Evolutionary conservation across 352 stramenopile genomes (phyloP).

Genomic region (Pythium myriotylum): DNA sequence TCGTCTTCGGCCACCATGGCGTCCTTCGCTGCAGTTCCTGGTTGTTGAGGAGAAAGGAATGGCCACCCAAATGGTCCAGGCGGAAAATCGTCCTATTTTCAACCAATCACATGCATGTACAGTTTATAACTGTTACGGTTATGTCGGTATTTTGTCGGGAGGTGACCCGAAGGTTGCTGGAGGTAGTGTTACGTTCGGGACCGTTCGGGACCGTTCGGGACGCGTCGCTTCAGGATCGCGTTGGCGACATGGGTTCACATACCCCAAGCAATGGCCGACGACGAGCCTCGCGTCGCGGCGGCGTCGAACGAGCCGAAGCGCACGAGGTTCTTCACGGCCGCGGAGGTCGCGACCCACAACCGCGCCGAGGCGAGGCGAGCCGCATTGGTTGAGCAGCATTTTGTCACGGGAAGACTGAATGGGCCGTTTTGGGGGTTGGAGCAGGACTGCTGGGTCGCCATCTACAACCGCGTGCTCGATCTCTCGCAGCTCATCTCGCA

Average conservation of each 20-base stretch:
- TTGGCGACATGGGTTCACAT: constrained; percentile 22
- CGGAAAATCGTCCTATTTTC: too few relatives aligned
- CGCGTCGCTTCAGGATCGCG: constrained; percentile 20
- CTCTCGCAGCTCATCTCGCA: constrained; percentile 74
- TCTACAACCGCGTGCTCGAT: constrained; percentile 82
- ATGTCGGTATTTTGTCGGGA: too few relatives aligned
- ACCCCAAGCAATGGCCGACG: constrained; percentile 7
- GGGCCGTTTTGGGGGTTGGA: too few relatives aligned
- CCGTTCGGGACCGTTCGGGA: constrained; percentile 9
- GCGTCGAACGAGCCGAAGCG: constrained; percentile 2
- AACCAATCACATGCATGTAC: background rate
- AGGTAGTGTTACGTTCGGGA: too few relatives aligned
- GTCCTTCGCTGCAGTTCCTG: background rate
- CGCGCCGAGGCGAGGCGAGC: constrained; percentile 46
- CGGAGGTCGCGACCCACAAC: constrained; percentile 86
- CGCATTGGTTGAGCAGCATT: constrained; percentile 18
- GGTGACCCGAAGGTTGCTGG: too few relatives aligned
- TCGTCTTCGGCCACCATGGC: constrained; percentile 22
- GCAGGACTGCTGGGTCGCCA: constrained; percentile 79
- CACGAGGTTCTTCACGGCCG: constrained; percentile 70
- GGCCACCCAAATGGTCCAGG: background rate
- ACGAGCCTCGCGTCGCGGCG: constrained; percentile 1
- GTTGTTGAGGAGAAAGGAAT: background rate
- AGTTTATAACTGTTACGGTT: too few relatives aligned
- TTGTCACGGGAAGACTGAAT: background rate